Percentiles rank a stretch among this genome's conserved stretches.
Evolutionary conservation across 768 basidiomycete species (phyloP).

Genomic region (Pisolithus albus): DNA sequence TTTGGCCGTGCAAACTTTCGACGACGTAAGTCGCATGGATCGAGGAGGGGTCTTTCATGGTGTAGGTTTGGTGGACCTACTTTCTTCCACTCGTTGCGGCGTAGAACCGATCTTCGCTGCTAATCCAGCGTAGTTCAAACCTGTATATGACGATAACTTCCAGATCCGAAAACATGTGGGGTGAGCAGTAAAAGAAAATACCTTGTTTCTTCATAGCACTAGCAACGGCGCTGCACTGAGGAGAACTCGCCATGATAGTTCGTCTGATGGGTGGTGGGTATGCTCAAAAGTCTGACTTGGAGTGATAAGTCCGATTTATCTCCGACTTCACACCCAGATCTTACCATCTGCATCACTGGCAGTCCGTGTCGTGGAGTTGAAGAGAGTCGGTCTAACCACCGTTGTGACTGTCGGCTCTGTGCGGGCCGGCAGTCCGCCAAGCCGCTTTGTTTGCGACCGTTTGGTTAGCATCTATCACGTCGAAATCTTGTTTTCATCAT

Average conservation of each 20-base stretch:
- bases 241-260: slow-evolving; percentile 41
- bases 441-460: slow-evolving; percentile 13
- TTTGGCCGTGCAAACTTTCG: slow-evolving; percentile 43
- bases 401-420: no score
- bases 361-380: no score
- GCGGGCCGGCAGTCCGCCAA: not conserved
- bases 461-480: slow-evolving; percentile 3
- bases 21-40: not conserved
- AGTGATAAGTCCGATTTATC: not conserved
- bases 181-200: slow-evolving; percentile 18
- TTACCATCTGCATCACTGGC: no score
- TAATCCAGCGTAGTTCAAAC: slow-evolving; percentile 42
- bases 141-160: slow-evolving; percentile 23
- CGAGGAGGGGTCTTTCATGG: no score
- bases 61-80: slow-evolving; percentile 31
- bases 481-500: slow-evolving; percentile 1
- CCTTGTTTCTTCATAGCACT: slow-evolving; percentile 45
- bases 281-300: not conserved
- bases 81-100: slow-evolving; percentile 45
- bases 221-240: slow-evolving; percentile 53
- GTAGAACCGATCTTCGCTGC: slow-evolving; percentile 36
- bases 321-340: no score
- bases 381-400: no score
- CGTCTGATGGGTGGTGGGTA: not conserved
- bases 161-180: not conserved